Conservation (phyloP, 1,284 basidiomycete species). For the Naganishia sp. region DNA sequence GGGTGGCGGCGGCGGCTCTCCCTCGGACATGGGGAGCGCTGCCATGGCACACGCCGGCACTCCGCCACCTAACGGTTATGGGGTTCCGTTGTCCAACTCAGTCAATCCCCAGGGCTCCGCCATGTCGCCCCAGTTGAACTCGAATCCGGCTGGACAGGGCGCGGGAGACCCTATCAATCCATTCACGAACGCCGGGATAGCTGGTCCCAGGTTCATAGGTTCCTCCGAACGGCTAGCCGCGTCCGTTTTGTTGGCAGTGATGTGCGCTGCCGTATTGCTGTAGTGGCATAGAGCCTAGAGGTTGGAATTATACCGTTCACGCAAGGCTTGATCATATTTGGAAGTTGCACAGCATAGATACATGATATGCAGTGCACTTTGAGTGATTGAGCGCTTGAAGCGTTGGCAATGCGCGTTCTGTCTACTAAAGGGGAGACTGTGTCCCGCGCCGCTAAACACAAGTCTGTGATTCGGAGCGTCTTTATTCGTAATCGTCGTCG, state of each 20-base stretch:
- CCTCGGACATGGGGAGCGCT: not conserved
- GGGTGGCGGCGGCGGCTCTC: not conserved
- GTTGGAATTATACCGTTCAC: not conserved
- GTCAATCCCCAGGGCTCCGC: not conserved
- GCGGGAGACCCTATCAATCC: not conserved
- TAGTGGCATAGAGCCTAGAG: not conserved
- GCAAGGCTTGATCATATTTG: not conserved
- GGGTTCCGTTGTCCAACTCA: not conserved
- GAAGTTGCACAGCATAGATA: not conserved
- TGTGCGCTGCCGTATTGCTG: not conserved
- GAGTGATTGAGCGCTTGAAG: not conserved
- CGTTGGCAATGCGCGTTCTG: not conserved
- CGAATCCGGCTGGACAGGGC: not conserved
- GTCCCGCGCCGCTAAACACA: too few relatives aligned
- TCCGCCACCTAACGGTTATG: not conserved
- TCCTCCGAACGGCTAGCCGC: not conserved
- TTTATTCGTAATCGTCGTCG: conserved; percentile 65
- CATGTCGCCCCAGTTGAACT: not conserved
- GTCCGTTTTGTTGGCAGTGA: not conserved
- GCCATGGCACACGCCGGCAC: not conserved
- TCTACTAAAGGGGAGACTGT: not conserved
- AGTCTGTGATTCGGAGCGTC: too few relatives aligned
- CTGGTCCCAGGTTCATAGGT: not conserved
- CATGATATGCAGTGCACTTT: too few relatives aligned
- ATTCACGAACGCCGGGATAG: not conserved